Percentiles rank a stretch among this genome's conserved stretches.
phyloP scores from a whole-genome alignment of 2,329 filamentous ascomycete species.

The Aspergillus fumigatiaffinis region DNA sequence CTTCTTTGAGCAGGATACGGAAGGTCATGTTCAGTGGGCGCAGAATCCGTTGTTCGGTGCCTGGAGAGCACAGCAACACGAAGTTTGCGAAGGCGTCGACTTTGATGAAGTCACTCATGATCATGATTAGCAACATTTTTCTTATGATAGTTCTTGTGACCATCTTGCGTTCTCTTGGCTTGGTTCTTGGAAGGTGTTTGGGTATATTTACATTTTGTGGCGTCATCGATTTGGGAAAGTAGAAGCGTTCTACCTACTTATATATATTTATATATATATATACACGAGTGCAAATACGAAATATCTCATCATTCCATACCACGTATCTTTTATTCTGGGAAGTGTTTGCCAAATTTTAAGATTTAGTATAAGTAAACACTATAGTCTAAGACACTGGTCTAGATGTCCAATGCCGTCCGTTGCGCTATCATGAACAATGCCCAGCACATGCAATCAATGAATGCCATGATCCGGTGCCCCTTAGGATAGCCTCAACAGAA shows the following conservation, averaged over 20 bases:
- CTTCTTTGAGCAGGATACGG: constrained; percentile 36
- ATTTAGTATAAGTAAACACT: neutral
- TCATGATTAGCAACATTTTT: constrained; percentile 15
- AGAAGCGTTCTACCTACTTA: neutral
- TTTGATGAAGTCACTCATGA: constrained; percentile 23
- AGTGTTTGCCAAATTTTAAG: neutral
- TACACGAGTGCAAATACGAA: neutral
- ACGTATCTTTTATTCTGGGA: neutral
- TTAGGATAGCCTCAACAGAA: no score
- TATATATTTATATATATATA: neutral
- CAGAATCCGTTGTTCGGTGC: constrained; percentile 33
- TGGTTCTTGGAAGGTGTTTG: neutral
- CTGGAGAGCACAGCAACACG: constrained; percentile 34
- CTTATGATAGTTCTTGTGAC: constrained; percentile 14
- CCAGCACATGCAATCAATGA: no score
- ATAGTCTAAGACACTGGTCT: neutral
- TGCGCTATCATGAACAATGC: no score
- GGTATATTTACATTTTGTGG: neutral
- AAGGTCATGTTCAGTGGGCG: constrained; percentile 30
- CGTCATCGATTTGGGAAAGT: neutral
- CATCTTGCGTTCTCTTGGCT: neutral
- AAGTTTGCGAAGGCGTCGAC: constrained; percentile 37
- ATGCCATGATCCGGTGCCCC: neutral
- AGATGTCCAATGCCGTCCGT: neutral
- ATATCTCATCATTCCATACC: neutral